Percentiles rank a stretch among this genome's conserved stretches.
These are phyloP conservation scores for Mycena alexandri DNA, from an alignment of 768 basidiomycete genomes.

Conservation along the genomic window DNA sequence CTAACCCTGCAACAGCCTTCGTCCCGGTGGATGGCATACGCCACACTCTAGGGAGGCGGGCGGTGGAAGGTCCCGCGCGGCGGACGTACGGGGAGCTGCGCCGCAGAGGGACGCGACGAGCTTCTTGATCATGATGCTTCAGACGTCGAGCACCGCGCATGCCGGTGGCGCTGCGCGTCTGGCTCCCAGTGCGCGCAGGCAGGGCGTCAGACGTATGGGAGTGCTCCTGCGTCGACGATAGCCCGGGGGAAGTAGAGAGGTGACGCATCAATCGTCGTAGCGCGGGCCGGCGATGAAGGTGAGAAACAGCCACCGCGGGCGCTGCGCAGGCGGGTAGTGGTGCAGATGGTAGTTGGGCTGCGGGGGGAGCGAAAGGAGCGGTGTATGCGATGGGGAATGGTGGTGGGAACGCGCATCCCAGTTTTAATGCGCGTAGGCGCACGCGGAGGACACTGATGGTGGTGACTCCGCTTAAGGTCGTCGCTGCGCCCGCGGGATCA, in stretches of 20 bases:
- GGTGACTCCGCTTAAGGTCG: neutral
- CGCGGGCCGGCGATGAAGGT: no score
- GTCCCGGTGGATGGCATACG: no score
- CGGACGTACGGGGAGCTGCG: no score
- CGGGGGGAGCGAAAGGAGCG: neutral
- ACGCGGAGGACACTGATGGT: neutral
- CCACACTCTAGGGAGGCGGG: no score
- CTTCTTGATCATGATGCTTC: no score
- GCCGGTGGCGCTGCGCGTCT: neutral
- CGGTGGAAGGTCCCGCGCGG: no score
- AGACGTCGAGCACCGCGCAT: conserved; percentile 2
- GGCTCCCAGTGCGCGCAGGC: conserved; percentile 4
- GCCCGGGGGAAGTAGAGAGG: neutral
- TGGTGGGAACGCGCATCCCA: conserved; percentile 3
- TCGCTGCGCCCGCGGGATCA: neutral
- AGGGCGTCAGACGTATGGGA: no score
- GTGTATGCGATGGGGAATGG: conserved; percentile 10
- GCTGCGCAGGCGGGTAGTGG: neutral
- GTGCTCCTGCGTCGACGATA: neutral
- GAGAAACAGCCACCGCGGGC: no score
- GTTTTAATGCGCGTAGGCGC: neutral
- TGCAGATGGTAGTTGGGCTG: neutral
- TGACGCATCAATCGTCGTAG: no score
- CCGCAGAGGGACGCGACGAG: no score
- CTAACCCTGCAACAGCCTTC: no score